Conservation (phyloP, 2,329 filamentous ascomycete species). For the Penicillium frequentans region DNA sequence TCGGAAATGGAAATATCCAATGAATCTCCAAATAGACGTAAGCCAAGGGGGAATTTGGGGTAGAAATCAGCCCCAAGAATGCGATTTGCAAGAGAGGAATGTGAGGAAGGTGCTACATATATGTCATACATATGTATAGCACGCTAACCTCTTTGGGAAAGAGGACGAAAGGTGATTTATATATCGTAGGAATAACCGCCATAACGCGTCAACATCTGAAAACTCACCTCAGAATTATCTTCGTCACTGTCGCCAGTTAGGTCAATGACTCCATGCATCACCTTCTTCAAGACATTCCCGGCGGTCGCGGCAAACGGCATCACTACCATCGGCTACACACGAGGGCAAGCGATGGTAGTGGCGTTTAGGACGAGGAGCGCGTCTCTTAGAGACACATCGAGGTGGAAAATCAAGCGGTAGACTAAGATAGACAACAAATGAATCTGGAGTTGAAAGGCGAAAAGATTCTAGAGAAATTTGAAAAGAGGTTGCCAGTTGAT, state of each 20-base stretch:
- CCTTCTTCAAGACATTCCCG: background rate
- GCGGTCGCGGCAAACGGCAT: too few species aligned
- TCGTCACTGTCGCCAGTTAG: background rate
- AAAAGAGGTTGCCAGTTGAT: too few species aligned
- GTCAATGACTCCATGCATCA: background rate
- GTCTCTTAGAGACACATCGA: too few species aligned
- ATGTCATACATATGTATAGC: background rate
- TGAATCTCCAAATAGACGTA: background rate
- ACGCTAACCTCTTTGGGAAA: background rate
- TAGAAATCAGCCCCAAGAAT: background rate
- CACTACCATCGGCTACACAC: too few species aligned
- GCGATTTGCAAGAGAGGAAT: background rate
- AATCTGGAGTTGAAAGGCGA: too few species aligned
- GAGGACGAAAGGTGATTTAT: background rate
- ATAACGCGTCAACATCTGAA: background rate
- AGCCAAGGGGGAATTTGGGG: background rate
- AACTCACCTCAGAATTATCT: background rate
- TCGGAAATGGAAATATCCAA: background rate
- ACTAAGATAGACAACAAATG: too few species aligned
- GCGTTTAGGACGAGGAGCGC: too few species aligned
- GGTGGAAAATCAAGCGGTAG: too few species aligned
- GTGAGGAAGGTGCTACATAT: background rate
- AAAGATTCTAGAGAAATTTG: too few species aligned
- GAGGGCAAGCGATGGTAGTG: too few species aligned
- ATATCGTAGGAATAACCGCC: background rate